phyloP scores from a whole-genome alignment of 2,329 filamentous ascomycete species.

The Ascochyta koolunga region DNA sequence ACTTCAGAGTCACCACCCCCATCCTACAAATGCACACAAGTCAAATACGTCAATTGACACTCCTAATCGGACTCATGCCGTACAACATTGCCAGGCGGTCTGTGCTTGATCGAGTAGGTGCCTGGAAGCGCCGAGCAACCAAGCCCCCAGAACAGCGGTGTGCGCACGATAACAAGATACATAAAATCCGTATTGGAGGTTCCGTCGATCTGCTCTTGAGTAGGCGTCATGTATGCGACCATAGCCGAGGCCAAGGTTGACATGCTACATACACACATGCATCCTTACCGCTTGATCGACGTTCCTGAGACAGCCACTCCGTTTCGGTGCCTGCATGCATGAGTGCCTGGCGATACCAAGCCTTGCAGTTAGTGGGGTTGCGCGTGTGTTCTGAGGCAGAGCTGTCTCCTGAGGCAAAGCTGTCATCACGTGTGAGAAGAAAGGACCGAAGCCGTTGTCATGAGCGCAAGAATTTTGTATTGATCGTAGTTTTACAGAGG shows the following conservation, averaged over 20 bases:
- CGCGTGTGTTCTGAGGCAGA: neutral
- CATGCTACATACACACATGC: neutral
- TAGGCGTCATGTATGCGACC: neutral
- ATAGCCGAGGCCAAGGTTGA: neutral
- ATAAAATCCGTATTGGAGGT: neutral
- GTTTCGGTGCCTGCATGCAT: conserved; percentile 17
- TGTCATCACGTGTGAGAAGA: neutral
- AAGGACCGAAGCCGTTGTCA: no score
- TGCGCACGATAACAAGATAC: conserved; percentile 3
- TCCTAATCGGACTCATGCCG: neutral
- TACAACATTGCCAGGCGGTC: neutral
- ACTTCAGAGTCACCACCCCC: neutral
- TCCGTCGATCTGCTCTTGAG: neutral
- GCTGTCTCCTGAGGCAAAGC: neutral
- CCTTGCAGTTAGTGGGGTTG: neutral
- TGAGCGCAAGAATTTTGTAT: conserved; percentile 6
- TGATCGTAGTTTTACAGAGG: conserved; percentile 39
- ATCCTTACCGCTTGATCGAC: conserved; percentile 5
- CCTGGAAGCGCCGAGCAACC: neutral
- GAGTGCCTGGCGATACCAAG: conserved; percentile 9
- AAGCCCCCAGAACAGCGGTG: conserved; percentile 10
- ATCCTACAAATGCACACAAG: neutral
- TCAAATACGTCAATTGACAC: neutral
- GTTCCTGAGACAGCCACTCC: conserved; percentile 6
- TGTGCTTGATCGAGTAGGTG: neutral